These are phyloP conservation scores for Laetiporus sulphureus DNA, from an alignment of 1,284 basidiomycete genomes.

Conservation along the genomic window DNA sequence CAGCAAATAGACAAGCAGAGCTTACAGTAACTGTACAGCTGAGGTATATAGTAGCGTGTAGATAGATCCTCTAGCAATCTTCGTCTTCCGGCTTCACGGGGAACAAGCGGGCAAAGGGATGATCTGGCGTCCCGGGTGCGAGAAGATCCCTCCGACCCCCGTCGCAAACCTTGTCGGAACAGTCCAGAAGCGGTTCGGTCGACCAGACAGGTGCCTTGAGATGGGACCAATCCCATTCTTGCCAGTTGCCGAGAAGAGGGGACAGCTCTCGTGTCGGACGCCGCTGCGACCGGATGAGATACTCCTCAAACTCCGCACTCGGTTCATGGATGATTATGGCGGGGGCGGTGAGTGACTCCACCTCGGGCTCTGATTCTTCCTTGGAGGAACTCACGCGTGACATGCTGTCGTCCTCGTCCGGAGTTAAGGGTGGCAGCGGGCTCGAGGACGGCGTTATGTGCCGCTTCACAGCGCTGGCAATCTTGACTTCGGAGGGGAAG, in stretches of 20 bases:
- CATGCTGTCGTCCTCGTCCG: slow-evolving; percentile 29
- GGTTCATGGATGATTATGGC: slow-evolving; percentile 9
- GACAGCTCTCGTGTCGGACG: slow-evolving; percentile 11
- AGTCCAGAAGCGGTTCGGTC: slow-evolving; percentile 4
- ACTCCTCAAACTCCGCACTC: slow-evolving; percentile 16
- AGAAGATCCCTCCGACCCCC: too few species aligned
- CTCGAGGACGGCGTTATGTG: slow-evolving; percentile 13
- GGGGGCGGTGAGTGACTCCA: slow-evolving; percentile 6
- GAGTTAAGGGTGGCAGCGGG: slow-evolving; percentile 31
- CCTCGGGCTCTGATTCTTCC: background rate
- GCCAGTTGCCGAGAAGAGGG: slow-evolving; percentile 15
- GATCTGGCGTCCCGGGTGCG: too few species aligned
- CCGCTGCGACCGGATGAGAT: slow-evolving; percentile 18
- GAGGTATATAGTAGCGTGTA: too few species aligned
- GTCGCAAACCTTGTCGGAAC: background rate
- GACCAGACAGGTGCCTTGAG: slow-evolving; percentile 17
- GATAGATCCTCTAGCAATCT: too few species aligned
- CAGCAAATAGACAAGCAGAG: background rate
- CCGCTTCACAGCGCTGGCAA: too few species aligned
- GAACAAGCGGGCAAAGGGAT: too few species aligned
- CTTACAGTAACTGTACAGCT: too few species aligned
- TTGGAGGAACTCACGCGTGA: background rate
- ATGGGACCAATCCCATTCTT: slow-evolving; percentile 19
- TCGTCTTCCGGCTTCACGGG: too few species aligned
- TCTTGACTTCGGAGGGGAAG: slow-evolving; percentile 4